A percentile compares a stretch with the other conserved stretches of the same genome.
These are phyloP conservation scores for Acer yangbiense DNA, from an alignment of 345 rosid species.

Conservation along the genomic window DNA sequence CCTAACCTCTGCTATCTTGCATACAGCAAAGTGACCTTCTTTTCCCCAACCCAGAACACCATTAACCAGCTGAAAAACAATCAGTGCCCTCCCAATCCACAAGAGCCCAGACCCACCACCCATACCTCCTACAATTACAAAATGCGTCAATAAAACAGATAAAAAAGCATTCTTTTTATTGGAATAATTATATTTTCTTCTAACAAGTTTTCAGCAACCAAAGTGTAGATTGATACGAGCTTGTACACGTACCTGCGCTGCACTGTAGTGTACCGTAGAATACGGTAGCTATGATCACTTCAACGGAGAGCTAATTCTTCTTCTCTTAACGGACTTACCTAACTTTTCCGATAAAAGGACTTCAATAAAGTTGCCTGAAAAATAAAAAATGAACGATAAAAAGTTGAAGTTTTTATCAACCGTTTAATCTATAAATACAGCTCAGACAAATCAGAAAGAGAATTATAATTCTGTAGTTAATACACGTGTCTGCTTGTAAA, in stretches of 20 bases:
- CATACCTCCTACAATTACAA: slow-evolving; percentile 24
- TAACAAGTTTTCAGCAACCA: neutral
- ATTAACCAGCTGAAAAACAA: slow-evolving; percentile 54
- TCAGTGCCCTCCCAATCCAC: slow-evolving; percentile 44
- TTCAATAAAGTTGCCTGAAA: neutral
- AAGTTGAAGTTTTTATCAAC: too few species aligned
- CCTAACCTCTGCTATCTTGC: slow-evolving; percentile 87
- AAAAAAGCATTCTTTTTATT: too few species aligned
- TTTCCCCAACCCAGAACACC: slow-evolving; percentile 78
- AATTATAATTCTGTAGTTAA: too few species aligned
- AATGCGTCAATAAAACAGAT: neutral
- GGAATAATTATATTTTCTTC: too few species aligned
- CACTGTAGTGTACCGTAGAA: neutral
- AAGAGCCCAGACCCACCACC: slow-evolving; percentile 26
- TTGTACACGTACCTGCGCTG: neutral
- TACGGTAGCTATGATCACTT: neutral
- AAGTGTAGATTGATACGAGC: neutral
- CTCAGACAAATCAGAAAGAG: too few species aligned
- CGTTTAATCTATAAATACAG: too few species aligned
- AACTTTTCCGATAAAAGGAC: neutral
- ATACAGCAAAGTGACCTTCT: slow-evolving; percentile 74
- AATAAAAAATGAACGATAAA: too few species aligned
- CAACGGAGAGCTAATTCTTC: too few species aligned
- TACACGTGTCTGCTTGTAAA: too few species aligned
- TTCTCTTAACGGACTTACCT: neutral